Percentiles rank a stretch among this genome's conserved stretches.
These are phyloP conservation scores for Marchantia paleacea DNA, from an alignment of 225 moss, liverwort and hornwort species.

Conservation along the genomic window DNA sequence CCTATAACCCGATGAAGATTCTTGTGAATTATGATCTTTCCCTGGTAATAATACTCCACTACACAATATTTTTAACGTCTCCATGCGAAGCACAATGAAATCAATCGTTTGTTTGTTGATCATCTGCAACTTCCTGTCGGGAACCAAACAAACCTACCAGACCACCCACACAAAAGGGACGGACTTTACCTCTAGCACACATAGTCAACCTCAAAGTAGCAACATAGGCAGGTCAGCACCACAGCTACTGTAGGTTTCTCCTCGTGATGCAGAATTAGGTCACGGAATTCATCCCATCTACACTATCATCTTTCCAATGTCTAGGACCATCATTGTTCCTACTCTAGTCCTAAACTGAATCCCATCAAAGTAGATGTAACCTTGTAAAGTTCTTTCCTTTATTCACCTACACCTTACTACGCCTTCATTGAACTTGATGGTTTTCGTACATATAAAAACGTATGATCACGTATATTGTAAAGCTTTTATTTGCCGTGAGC, in stretches of 20 bases:
- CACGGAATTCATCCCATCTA: neutral
- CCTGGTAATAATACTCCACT: neutral
- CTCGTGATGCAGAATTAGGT: neutral
- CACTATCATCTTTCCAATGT: neutral
- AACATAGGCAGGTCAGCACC: neutral
- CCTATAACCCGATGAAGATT: neutral
- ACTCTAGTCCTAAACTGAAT: neutral
- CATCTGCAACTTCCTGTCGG: neutral
- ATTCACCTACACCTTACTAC: neutral
- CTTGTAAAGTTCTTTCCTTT: neutral
- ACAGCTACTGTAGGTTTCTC: neutral
- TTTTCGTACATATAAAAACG: neutral
- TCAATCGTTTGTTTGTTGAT: neutral
- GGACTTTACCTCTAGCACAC: neutral
- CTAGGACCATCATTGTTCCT: neutral
- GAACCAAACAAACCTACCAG: neutral
- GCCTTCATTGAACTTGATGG: neutral
- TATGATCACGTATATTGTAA: no score
- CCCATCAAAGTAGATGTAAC: neutral
- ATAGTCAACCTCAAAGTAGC: neutral
- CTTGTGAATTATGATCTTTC: neutral
- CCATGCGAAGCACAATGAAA: neutral
- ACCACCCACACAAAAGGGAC: neutral
- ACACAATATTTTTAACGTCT: no score
- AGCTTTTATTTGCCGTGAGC: no score